phyloP scores from a whole-genome alignment of 345 rosid species.

The Eutrema heterophyllum region DNA sequence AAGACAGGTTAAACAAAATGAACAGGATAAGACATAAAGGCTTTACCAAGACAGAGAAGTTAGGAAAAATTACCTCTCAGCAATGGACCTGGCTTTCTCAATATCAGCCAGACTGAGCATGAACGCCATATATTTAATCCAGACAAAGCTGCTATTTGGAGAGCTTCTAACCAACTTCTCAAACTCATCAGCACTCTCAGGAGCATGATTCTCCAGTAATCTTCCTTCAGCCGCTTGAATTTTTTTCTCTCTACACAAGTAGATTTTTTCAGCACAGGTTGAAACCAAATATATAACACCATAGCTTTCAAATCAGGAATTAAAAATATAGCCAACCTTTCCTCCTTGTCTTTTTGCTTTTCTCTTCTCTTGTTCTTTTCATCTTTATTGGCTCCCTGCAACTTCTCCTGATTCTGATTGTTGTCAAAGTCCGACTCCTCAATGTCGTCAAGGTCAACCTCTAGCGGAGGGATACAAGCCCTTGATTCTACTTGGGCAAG shows the following conservation, averaged over 20 bases:
- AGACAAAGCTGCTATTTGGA: constrained; percentile 88
- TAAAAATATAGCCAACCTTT: constrained; percentile 47
- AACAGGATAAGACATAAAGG: not conserved
- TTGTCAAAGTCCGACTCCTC: constrained; percentile 43
- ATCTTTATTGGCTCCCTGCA: constrained; percentile 28
- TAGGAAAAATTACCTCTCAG: constrained; percentile 64
- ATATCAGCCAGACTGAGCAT: constrained; percentile 73
- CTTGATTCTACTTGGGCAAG: constrained; percentile 68
- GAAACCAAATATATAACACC: not conserved
- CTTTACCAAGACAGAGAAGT: not conserved
- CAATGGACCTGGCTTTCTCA: constrained; percentile 87
- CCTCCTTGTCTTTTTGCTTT: constrained; percentile 63
- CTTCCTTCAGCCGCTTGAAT: constrained; percentile 94
- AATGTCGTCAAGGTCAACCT: constrained; percentile 69
- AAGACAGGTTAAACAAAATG: not conserved
- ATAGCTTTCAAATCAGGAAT: not conserved
- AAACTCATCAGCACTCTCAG: constrained; percentile 81
- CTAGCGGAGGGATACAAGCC: constrained; percentile 76
- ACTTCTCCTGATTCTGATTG: constrained; percentile 32
- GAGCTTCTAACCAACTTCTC: constrained; percentile 89
- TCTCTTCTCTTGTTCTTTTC: constrained; percentile 49
- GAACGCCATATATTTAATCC: constrained; percentile 91
- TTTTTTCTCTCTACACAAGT: constrained; percentile 59
- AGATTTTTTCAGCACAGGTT: not conserved
- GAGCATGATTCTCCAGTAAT: constrained; percentile 70